Conservation (phyloP, 345 rosid species). For the rapeseed (Brassica napus) region Da-Ae NC_063435.1:23021001-23021500, state of each 20-base stretch:
- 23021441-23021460: conserved; percentile 82
- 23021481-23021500: conserved; percentile 96
- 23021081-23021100: conserved; percentile 22
- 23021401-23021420: conserved; percentile 80
- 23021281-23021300: conserved; percentile 4
- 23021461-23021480: conserved; percentile 96
- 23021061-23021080: conserved; percentile 90
- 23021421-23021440: conserved; percentile 93
- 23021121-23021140: conserved; percentile 32
- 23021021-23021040: conserved; percentile 92
- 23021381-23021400: conserved; percentile 67
- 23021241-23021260: conserved; percentile 87
- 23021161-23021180: conserved; percentile 99
- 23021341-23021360: conserved; percentile 85
- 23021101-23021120: conserved; percentile 9
- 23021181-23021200: conserved; percentile 99
- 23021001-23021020: conserved; percentile 95
- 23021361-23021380: conserved; percentile 84
- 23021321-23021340: conserved; percentile 27
- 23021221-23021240: conserved; percentile 98
- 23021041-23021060: conserved; percentile 98
- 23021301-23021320: conserved; percentile 4
- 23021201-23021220: conserved; percentile 86
- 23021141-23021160: conserved; percentile 41
- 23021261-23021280: conserved; percentile 9